A percentile compares a stretch with the other conserved stretches of the same genome.
These are phyloP conservation scores for Ophiostoma quercus DNA, from an alignment of 2,329 filamentous ascomycete genomes.

Conservation along the genomic window DNA sequence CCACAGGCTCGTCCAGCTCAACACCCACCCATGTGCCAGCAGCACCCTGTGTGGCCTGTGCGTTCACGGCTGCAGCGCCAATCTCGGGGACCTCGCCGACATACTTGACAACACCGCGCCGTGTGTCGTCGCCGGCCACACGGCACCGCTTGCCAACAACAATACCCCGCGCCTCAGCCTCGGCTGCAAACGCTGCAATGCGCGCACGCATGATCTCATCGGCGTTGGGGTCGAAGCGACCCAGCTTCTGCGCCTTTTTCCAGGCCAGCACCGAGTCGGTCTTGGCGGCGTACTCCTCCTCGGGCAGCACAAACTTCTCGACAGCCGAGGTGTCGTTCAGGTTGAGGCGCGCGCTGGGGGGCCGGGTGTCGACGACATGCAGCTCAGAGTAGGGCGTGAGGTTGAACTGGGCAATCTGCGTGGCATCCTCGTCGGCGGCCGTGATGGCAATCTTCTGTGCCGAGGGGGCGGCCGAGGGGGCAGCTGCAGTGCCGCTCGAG, in stretches of 20 bases:
- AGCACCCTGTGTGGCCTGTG: slow-evolving; percentile 6
- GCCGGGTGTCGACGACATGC: slow-evolving; percentile 73
- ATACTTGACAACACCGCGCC: slow-evolving; percentile 65
- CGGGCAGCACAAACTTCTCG: slow-evolving; percentile 86
- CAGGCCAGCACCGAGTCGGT: slow-evolving; percentile 85
- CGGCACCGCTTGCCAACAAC: slow-evolving; percentile 58
- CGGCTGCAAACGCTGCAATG: slow-evolving; percentile 60
- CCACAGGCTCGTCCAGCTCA: slow-evolving; percentile 70
- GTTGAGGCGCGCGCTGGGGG: slow-evolving; percentile 68
- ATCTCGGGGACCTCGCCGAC: slow-evolving; percentile 72
- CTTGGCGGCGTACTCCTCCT: slow-evolving; percentile 77
- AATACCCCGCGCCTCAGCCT: slow-evolving; percentile 66
- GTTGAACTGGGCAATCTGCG: slow-evolving; percentile 58
- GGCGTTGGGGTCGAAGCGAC: slow-evolving; percentile 86
- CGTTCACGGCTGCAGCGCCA: slow-evolving; percentile 18
- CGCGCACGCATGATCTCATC: slow-evolving; percentile 68
- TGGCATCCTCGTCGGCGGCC: slow-evolving; percentile 61
- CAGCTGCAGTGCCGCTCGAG: background rate
- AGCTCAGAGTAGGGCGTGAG: slow-evolving; percentile 73
- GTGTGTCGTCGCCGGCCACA: slow-evolving; percentile 61
- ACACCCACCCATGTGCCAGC: slow-evolving; percentile 67
- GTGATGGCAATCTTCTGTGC: slow-evolving; percentile 61
- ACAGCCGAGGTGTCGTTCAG: slow-evolving; percentile 76
- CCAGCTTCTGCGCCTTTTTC: slow-evolving; percentile 94
- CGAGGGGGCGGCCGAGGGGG: slow-evolving; percentile 42